Evolutionary conservation across 192 early-diverging fungal genomes (phyloP).

Genomic region (Entomortierella beljakovae): DNA sequence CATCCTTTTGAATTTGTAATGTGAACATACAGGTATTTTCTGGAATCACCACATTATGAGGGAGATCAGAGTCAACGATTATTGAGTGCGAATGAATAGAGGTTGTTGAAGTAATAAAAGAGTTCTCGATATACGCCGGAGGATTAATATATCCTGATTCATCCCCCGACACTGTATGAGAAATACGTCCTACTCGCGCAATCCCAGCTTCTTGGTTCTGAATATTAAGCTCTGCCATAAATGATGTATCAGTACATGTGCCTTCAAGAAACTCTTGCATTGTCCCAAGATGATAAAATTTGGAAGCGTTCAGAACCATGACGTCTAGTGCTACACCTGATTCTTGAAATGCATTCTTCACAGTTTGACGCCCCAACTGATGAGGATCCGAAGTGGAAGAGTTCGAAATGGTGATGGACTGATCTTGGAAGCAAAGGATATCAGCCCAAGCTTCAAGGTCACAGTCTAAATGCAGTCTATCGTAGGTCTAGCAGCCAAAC

Average conservation of each 20-base stretch:
- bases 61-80: constrained; percentile 27
- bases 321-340: constrained; percentile 31
- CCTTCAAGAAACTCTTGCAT: constrained; percentile 52
- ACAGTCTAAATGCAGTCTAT: constrained; percentile 11
- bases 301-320: constrained; percentile 54
- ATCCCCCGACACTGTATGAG: too few species aligned
- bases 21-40: constrained; percentile 52
- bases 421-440: constrained; percentile 37
- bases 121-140: constrained; percentile 24
- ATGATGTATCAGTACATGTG: constrained; percentile 22
- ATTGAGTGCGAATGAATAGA: constrained; percentile 21
- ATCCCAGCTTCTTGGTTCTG: not conserved
- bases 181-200: constrained; percentile 7
- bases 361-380: constrained; percentile 5
- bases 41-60: constrained; percentile 8
- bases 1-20: constrained; percentile 23
- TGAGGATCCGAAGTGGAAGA: constrained; percentile 5
- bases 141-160: not conserved
- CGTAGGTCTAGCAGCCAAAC: constrained; percentile 19
- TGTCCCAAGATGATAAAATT: constrained; percentile 58
- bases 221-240: constrained; percentile 43
- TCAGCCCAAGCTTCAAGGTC: constrained; percentile 60
- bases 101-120: not conserved
- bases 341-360: constrained; percentile 12
- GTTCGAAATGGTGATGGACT: not conserved